These are phyloP conservation scores for Globisporangium yorkense DNA, from an alignment of 352 stramenopile species.

Conservation along the genomic window DNA sequence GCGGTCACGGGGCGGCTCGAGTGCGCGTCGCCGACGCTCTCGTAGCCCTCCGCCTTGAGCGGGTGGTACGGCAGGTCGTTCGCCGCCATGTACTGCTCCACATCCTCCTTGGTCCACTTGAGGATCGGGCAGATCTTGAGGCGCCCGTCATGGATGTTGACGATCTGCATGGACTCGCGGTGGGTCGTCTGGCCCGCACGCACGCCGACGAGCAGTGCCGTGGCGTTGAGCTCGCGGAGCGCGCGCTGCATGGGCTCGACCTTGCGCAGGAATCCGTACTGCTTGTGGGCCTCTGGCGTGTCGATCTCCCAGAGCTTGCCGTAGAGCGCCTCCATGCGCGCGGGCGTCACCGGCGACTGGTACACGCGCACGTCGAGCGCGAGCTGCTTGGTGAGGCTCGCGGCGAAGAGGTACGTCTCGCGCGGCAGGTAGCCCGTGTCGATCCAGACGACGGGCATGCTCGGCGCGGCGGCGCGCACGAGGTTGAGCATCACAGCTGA, in stretches of 20 bases:
- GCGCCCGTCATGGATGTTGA: constrained; percentile 75
- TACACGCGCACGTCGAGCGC: constrained; percentile 71
- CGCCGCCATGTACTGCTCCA: constrained; percentile 68
- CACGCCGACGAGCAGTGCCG: constrained; percentile 70
- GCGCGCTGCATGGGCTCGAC: constrained; percentile 83
- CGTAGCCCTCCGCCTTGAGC: constrained; percentile 79
- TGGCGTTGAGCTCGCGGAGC: constrained; percentile 48
- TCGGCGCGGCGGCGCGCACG: constrained; percentile 34
- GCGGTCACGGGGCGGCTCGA: constrained; percentile 76
- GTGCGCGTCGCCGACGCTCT: constrained; percentile 78
- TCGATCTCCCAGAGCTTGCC: constrained; percentile 78
- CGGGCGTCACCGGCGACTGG: constrained; percentile 66
- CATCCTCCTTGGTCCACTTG: constrained; percentile 66
- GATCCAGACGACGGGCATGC: constrained; percentile 75
- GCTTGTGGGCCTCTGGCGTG: constrained; percentile 60
- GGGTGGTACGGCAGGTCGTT: constrained; percentile 76
- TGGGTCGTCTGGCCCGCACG: constrained; percentile 73
- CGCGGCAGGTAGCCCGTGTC: constrained; percentile 81
- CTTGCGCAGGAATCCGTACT: constrained; percentile 81
- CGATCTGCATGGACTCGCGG: constrained; percentile 60
- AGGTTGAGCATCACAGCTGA: constrained; percentile 84
- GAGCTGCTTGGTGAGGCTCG: constrained; percentile 54
- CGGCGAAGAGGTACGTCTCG: constrained; percentile 82
- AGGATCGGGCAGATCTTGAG: constrained; percentile 87
- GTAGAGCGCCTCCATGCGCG: constrained; percentile 82